Base-by-base conservation (phyloP, 768 basidiomycete genomes). In the Mycena chlorophos region DNA sequence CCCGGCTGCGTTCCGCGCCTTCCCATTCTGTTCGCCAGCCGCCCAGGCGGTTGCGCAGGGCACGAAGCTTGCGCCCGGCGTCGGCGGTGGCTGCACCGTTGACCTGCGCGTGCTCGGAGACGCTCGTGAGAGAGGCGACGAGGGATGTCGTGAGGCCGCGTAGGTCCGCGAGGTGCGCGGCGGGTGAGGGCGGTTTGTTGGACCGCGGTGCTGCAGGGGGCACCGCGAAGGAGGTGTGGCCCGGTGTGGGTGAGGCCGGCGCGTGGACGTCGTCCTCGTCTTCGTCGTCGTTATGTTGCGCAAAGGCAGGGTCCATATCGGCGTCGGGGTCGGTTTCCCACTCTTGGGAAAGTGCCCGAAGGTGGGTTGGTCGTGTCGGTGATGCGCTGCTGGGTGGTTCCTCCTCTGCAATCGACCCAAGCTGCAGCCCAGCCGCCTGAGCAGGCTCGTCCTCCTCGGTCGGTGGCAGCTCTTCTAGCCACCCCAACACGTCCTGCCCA, bases 91-190 rank as follows among this genome's bases (percentile, higher is more conserved):
- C 88, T 1, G 89, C 93, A 10, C 87, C 85, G 64, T 92, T 91
- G 48, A 93, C 90, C 67, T 95, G 92, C 14, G 91, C 88, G 56
- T 93, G 89, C 64, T 95, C 92, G 23, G 88, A 91, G 60, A 94
- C 83, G 29, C 85, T 82, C 2, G 85, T 80, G 42, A 95, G 79
- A 12, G 90, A 88, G 22, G 85, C 73, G 43, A 88, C 84, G 49
- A 94, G 81, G 8, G 89, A 87, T 8, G 84, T 69, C 0, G 92
- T 94, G 67, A 85, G 80, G 22, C 84, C 79, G 39, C 91, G 87
- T 54, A 94, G 75, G 60, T 88, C 79, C 2, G 82, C 75, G 47
- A 94, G 76, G 54, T 89, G 51, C 17, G 50, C 43, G 1, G 55
- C 42, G 4, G 40, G 29, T 16, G 51, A 22, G 1, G 40, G 23